Conservation (phyloP, 1,284 basidiomycete genomes). For the Microbotryomycetes sp. region DNA sequence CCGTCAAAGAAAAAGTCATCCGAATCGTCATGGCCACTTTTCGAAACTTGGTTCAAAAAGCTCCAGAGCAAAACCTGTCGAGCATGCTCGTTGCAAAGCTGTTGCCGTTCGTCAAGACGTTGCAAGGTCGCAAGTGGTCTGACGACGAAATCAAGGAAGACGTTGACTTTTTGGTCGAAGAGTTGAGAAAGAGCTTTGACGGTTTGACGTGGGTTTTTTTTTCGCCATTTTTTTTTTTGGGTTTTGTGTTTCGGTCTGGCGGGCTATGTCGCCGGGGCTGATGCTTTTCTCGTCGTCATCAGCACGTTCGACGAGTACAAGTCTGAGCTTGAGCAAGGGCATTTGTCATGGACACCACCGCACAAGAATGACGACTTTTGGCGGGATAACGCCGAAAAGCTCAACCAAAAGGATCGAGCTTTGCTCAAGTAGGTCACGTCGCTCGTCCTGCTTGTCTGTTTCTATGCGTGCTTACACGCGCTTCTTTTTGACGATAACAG, state of each 20-base stretch:
- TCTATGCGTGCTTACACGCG: too few species aligned
- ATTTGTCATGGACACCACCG: constrained; percentile 84
- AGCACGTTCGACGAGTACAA: constrained; percentile 95
- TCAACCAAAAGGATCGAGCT: constrained; percentile 72
- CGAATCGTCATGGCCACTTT: constrained; percentile 91
- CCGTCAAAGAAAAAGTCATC: constrained; percentile 96
- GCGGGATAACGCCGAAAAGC: constrained; percentile 82
- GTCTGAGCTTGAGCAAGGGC: constrained; percentile 81
- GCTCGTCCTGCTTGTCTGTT: background rate
- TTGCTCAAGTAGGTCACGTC: constrained; percentile 59
- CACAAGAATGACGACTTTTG: constrained; percentile 96
- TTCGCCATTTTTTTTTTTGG: background rate
- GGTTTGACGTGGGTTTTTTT: constrained; percentile 66
- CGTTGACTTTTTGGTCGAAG: constrained; percentile 72
- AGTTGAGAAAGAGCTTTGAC: constrained; percentile 72
- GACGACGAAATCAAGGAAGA: constrained; percentile 90
- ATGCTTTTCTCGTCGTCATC: too few species aligned
- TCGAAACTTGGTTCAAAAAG: constrained; percentile 79
- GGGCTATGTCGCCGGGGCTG: too few species aligned
- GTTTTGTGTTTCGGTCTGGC: background rate
- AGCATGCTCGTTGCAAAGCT: constrained; percentile 81
- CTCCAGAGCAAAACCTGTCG: constrained; percentile 73
- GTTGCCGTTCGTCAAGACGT: constrained; percentile 76
- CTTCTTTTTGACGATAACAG: background rate
- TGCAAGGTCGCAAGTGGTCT: constrained; percentile 75